These are phyloP conservation scores for Taxawa tesnikishii DNA, from an alignment of 2,329 filamentous ascomycete genomes.

Conservation along the genomic window DNA sequence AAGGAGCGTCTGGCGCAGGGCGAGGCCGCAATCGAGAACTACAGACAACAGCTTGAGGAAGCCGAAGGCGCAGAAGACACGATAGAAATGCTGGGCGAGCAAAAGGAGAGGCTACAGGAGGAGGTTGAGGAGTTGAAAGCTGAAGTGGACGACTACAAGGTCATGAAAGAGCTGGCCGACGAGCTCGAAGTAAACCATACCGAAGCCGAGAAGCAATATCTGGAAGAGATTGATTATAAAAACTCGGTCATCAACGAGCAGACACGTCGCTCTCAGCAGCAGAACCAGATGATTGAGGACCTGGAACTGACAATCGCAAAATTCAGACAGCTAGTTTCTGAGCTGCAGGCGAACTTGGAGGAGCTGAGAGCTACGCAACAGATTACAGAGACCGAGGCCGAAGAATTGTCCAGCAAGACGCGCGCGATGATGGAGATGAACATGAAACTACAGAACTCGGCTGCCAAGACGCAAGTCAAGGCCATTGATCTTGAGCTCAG, in stretches of 20 bases:
- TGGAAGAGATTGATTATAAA: conserved; percentile 83
- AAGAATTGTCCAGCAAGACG: conserved; percentile 77
- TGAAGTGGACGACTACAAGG: conserved; percentile 77
- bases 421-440: conserved; percentile 96
- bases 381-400: conserved; percentile 83
- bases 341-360: conserved; percentile 73
- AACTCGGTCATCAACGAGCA: conserved; percentile 78
- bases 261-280: conserved; percentile 56
- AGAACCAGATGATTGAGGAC: conserved; percentile 71
- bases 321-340: conserved; percentile 81
- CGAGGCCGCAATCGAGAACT: conserved; percentile 67
- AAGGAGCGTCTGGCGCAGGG: conserved; percentile 62
- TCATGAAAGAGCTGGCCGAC: conserved; percentile 81
- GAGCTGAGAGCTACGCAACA: conserved; percentile 88
- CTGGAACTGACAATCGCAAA: conserved; percentile 81
- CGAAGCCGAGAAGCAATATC: conserved; percentile 86
- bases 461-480: conserved; percentile 84
- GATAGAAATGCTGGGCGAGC: conserved; percentile 81
- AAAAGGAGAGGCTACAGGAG: conserved; percentile 73
- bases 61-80: conserved; percentile 83
- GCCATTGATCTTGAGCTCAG: conserved; percentile 84
- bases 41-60: conserved; percentile 82
- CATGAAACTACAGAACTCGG: conserved; percentile 81
- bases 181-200: conserved; percentile 90
- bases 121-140: conserved; percentile 72